Evolutionary conservation across 768 basidiomycete species (phyloP), one percentile per base, ranked within the genome.

Genomic region (Mycena rosella): DNA sequence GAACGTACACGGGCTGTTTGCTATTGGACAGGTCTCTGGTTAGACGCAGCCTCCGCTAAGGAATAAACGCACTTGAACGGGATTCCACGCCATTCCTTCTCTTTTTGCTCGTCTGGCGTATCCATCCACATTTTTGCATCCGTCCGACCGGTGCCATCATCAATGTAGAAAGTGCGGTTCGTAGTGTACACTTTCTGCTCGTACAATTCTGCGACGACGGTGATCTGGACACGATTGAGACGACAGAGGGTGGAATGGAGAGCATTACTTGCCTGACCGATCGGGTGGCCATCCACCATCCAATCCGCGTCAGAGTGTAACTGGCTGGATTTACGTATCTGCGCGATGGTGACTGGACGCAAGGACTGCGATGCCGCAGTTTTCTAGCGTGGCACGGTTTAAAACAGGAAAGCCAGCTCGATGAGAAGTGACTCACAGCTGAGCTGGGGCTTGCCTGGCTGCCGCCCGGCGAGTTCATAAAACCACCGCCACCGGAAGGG

Each of bases 281-380:
- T 83, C 68, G 96, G 93, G 5, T 85, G 79, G 30, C 89, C 92
- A 64, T 96, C 96, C 36, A 99, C 83, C 65, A 84, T 84, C 89
- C 95, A 98, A 64, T 96, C 95, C 2, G 94, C 91, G 71, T 98
- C 96, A 1, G 91, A 84, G 75, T 97, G 94, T 7, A 90, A 85
- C 82, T 96, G 96, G n/a, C 81, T 84, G 2, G 96, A 92, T 71
- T 87, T 86, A 38, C 83, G 75, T 49, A 98, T 84, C 75, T 97
- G 96, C 57, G 88, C 85, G 72, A 82, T 72, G 9, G 78, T 79
- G n/a, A 80, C 75, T n/a, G 74, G 78, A 56, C 80, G 65, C 76
- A 80, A 48, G 13, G 79, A 83, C 57, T 82, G 80, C 0, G 82
- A 78, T 36, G 79, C 73, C 67, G 83, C 83, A 49, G 76, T 79